Percentiles rank a stretch among this genome's conserved stretches.
phyloP scores from a whole-genome alignment of 306 rosid genomes.

The Trifolium subterraneum region DNA sequence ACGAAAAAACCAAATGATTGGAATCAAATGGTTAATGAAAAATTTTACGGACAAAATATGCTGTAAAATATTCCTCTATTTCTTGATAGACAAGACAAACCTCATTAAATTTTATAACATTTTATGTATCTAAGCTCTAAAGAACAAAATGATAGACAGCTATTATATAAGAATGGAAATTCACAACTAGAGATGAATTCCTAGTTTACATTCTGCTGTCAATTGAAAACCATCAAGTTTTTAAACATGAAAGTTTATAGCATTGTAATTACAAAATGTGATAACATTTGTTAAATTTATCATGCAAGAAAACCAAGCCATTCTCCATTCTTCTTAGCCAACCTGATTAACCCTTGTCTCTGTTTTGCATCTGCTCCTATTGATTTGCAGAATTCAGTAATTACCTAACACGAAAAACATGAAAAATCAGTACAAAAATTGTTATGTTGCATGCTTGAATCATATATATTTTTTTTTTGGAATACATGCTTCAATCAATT shows the following conservation, averaged over 20 bases:
- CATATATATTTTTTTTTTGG: not conserved
- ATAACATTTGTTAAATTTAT: conserved; percentile 38
- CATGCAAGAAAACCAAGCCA: conserved; percentile 95
- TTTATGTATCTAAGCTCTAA: conserved; percentile 40
- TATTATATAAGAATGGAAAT: conserved; percentile 48
- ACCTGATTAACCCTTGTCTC: conserved; percentile 93
- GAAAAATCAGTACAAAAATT: conserved; percentile 13
- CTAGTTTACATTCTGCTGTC: conserved; percentile 52
- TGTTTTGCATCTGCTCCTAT: conserved; percentile 97
- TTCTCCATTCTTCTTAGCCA: conserved; percentile 99
- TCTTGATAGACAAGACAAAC: conserved; percentile 24
- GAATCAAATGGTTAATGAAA: too few species aligned
- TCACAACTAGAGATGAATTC: conserved; percentile 44
- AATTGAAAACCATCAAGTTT: conserved; percentile 44
- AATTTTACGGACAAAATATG: too few species aligned
- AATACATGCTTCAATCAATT: not conserved
- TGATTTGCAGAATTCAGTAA: conserved; percentile 97
- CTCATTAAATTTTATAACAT: conserved; percentile 31
- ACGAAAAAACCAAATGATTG: too few species aligned
- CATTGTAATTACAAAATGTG: conserved; percentile 50
- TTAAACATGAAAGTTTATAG: conserved; percentile 46
- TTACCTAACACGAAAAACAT: conserved; percentile 60
- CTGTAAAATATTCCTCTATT: conserved; percentile 2
- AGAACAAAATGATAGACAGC: conserved; percentile 44
- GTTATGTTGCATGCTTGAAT: not conserved